Percentiles rank a stretch among this genome's conserved stretches.
phyloP scores from a whole-genome alignment of 2,329 filamentous ascomycete genomes.

The Amphichorda felina region DNA sequence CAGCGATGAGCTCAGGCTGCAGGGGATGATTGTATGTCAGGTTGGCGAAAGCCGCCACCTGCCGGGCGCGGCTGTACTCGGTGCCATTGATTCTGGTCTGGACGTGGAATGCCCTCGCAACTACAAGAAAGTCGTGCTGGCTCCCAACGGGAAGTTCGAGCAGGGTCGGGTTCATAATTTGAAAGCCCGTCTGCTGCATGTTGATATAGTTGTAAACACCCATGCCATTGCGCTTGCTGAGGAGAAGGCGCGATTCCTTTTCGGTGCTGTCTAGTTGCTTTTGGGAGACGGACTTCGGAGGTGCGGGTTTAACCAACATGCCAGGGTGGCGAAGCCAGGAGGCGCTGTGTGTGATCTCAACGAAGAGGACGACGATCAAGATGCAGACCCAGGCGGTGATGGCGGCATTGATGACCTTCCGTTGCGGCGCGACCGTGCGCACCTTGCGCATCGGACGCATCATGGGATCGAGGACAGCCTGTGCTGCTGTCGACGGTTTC shows the following conservation, averaged over 20 bases:
- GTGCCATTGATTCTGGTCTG: slow-evolving; percentile 1
- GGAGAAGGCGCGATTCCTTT: slow-evolving; percentile 1
- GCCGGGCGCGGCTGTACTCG: slow-evolving; percentile 3
- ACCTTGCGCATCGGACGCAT: no score
- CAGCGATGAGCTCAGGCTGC: neutral
- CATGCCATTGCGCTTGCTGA: slow-evolving; percentile 1
- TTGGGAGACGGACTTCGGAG: neutral
- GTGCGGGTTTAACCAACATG: neutral
- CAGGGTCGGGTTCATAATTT: slow-evolving; percentile 4
- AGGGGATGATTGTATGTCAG: neutral
- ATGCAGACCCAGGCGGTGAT: neutral
- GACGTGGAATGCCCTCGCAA: slow-evolving; percentile 2
- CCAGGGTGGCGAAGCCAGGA: neutral
- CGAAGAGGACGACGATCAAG: neutral
- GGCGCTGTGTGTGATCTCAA: neutral
- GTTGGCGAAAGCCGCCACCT: slow-evolving; percentile 3
- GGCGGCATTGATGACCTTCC: neutral
- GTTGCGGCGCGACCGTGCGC: neutral
- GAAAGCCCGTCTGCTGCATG: neutral
- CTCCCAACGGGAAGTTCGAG: slow-evolving; percentile 2
- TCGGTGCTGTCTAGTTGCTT: neutral
- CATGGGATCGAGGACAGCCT: no score
- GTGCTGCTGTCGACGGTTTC: no score
- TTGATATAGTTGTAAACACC: slow-evolving; percentile 1
- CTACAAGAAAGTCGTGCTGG: slow-evolving; percentile 3